Evolutionary conservation across 139 green algal species (phyloP), one percentile per base, ranked within the genome.

Genomic region (Chlorella sp.): DNA sequence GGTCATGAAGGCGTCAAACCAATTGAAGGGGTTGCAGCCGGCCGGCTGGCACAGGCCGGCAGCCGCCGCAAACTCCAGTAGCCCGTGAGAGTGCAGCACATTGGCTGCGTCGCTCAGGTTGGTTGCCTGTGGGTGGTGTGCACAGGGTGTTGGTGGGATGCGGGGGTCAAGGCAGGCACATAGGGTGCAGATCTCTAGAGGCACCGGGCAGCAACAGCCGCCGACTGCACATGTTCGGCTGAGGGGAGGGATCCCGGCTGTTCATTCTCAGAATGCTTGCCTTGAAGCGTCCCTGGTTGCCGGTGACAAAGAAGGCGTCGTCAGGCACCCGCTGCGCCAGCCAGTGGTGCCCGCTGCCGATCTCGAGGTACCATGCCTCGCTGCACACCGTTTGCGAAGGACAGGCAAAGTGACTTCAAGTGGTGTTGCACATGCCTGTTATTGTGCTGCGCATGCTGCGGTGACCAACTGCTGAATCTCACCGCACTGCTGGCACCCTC

Each of bases 261-360:
- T n/a, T n/a, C n/a, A n/a, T n/a, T n/a, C n/a, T n/a, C n/a, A n/a
- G n/a, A n/a, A n/a, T n/a, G 34, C 76, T 38, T 3, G 41, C 78
- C 78, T 83, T 64, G 78, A 82, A 70, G 75, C 75, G 55, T 0
- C 75, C 75, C 75, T 82, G 75, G 75, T 82, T 82, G 75, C 26
- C 75, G 11, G 56, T 34, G 26, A 82, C 55, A 41, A 82, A 82
- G 23, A 82, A 70, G 34, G 20, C 13, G 34, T 55, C 34, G 11
- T 38, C 0, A 1, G 55, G 75, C 21, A 82, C 39, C 4, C 78
- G 78, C 12, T 34, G 78, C 63, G 78, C 78, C 78, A 83, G 60
- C 78, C 78, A 83, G 78, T 83, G 78, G 39, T 83, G 78, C 36
- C 78, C 78, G 36, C 36, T 41, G 63, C 51, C 78, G 4, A 63